These are phyloP conservation scores for Trichoderma orchidacearum DNA, from an alignment of 495 filamentous ascomycete species.

Conservation along the genomic window DNA sequence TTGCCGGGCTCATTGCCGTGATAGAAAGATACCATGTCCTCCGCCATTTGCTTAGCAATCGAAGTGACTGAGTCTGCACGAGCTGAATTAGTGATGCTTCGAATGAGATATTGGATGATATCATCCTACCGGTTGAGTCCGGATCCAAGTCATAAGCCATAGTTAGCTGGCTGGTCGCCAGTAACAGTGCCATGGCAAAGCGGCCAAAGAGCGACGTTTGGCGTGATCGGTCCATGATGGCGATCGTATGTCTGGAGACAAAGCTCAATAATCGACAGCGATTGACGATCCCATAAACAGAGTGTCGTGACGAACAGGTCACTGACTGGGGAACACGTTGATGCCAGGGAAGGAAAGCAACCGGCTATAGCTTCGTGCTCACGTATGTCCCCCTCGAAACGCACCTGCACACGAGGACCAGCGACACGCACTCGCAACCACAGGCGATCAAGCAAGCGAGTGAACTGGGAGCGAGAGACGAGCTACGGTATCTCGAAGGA, in stretches of 20 bases:
- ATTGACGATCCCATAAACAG: background rate
- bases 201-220: background rate
- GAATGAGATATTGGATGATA: background rate
- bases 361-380: background rate
- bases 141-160: conserved; percentile 16
- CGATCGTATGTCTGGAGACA: background rate
- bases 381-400: background rate
- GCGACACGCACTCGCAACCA: background rate
- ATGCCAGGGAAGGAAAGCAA: background rate
- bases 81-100: background rate
- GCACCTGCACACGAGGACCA: background rate
- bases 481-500: too few relatives aligned
- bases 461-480: background rate
- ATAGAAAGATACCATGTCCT: conserved; percentile 60
- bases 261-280: background rate
- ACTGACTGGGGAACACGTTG: background rate
- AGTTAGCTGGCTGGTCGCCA: conserved; percentile 4
- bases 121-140: conserved; percentile 11
- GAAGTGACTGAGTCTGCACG: conserved; percentile 49
- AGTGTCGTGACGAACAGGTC: background rate
- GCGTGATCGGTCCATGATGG: background rate
- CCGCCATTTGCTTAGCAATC: conserved; percentile 42
- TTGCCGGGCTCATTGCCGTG: conserved; percentile 47
- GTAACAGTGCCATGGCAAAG: conserved; percentile 3
- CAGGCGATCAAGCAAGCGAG: background rate